phyloP scores from a whole-genome alignment of 225 moss, liverwort and hornwort genomes.

The Thuidium tamariscinum region DNA sequence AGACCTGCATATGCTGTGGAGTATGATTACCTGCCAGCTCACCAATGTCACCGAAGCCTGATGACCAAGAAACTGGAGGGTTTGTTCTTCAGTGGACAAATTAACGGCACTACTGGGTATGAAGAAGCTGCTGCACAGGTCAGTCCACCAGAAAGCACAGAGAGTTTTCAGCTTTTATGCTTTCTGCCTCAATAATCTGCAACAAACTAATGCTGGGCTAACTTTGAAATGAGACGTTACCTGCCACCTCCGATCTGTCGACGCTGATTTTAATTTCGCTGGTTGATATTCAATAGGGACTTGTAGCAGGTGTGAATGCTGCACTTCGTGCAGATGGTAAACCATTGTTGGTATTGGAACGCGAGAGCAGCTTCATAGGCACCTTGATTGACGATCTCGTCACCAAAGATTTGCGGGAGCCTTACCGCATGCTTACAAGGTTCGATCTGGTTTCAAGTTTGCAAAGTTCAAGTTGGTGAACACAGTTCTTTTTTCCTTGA shows the following conservation, averaged over 20 bases:
- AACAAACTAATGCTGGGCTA: background rate
- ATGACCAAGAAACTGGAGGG: slow-evolving; percentile 90
- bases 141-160: background rate
- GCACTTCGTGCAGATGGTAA: slow-evolving; percentile 47
- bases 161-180: background rate
- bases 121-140: slow-evolving; percentile 97
- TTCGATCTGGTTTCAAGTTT: background rate
- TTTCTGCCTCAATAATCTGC: background rate
- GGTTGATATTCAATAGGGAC: slow-evolving; percentile 31
- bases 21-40: slow-evolving; percentile 86
- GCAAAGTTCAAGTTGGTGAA: background rate
- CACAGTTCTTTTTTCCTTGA: background rate
- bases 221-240: background rate
- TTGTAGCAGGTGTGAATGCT: slow-evolving; percentile 79
- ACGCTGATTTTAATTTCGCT: background rate
- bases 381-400: slow-evolving; percentile 90
- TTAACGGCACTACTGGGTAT: slow-evolving; percentile 87
- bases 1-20: slow-evolving; percentile 95
- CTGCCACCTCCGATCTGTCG: background rate
- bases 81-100: slow-evolving; percentile 89
- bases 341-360: slow-evolving; percentile 60
- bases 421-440: slow-evolving; percentile 95
- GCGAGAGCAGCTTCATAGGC: slow-evolving; percentile 93
- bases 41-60: slow-evolving; percentile 78
- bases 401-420: slow-evolving; percentile 87